Conservation (phyloP, 192 early-diverging fungal species). For the Paraglomus brasilianum region DNA sequence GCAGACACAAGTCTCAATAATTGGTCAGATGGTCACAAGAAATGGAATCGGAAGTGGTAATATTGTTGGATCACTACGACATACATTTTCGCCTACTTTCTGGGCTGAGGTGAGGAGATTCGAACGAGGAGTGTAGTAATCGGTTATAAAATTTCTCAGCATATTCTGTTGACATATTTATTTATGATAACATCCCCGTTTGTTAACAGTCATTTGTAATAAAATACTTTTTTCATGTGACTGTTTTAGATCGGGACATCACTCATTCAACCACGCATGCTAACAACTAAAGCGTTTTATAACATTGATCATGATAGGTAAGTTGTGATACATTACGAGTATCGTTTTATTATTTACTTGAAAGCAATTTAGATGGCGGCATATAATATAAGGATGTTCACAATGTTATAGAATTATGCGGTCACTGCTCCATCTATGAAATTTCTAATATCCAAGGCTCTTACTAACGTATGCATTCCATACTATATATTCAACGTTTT, state of each 20-base stretch:
- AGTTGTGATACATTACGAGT: not conserved
- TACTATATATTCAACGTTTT: too few species aligned
- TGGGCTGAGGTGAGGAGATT: slow-evolving; percentile 63
- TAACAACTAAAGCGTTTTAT: slow-evolving; percentile 62
- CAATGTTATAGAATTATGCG: too few species aligned
- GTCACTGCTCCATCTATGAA: too few species aligned
- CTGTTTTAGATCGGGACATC: slow-evolving; percentile 55
- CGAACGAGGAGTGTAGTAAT: not conserved
- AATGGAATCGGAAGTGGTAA: slow-evolving; percentile 75
- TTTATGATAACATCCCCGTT: not conserved
- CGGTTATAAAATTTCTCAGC: too few species aligned
- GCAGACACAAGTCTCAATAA: slow-evolving; percentile 49
- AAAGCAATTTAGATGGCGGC: too few species aligned
- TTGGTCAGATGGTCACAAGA: slow-evolving; percentile 62
- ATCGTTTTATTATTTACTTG: too few species aligned
- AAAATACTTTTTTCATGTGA: not conserved
- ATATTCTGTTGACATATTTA: not conserved
- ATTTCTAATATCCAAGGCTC: too few species aligned
- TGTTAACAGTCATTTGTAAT: not conserved
- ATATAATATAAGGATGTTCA: too few species aligned
- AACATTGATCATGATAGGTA: slow-evolving; percentile 48
- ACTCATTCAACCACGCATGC: slow-evolving; percentile 50
- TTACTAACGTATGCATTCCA: too few species aligned
- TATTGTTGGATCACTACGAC: slow-evolving; percentile 73
- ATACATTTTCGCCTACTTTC: slow-evolving; percentile 68